Percentiles rank a stretch among this genome's conserved stretches.
Conservation (phyloP, 2,329 filamentous ascomycete species). For the Metarhizium robertsii region DNA sequence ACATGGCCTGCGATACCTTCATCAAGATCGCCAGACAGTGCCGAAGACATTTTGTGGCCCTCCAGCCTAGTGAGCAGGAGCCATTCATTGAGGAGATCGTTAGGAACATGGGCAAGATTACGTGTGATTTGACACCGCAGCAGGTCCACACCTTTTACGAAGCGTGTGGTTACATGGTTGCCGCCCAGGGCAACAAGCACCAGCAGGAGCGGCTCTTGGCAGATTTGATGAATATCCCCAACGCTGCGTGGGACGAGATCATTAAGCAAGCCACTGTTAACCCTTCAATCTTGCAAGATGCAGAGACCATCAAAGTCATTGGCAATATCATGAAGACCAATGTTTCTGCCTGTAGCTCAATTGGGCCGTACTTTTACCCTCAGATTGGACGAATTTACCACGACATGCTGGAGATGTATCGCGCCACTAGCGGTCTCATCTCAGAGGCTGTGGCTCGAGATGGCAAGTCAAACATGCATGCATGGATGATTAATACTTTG, state of each 20-base stretch:
- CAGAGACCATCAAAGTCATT: constrained; percentile 95
- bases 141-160: constrained; percentile 99
- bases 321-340: constrained; percentile 99
- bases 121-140: constrained; percentile 86
- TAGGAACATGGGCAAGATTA: constrained; percentile 90
- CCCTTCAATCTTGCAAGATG: constrained; percentile 78
- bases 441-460: constrained; percentile 84
- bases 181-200: constrained; percentile 89
- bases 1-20: constrained; percentile 99
- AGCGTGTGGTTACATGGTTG: constrained; percentile 98
- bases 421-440: constrained; percentile 91
- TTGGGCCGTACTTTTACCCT: constrained; percentile 94
- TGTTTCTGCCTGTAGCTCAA: constrained; percentile 93
- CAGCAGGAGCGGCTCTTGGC: constrained; percentile 85
- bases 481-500: constrained; percentile 18
- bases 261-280: constrained; percentile 81
- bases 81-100: constrained; percentile 99
- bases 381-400: constrained; percentile 96
- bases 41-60: constrained; percentile 90
- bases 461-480: constrained; percentile 38
- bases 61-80: constrained; percentile 88
- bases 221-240: constrained; percentile 89
- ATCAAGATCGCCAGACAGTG: constrained; percentile 99
- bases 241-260: constrained; percentile 90
- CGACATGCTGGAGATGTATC: constrained; percentile 99